phyloP scores from a whole-genome alignment of 805 yeast species.

The Yamadazyma olivae region DNA sequence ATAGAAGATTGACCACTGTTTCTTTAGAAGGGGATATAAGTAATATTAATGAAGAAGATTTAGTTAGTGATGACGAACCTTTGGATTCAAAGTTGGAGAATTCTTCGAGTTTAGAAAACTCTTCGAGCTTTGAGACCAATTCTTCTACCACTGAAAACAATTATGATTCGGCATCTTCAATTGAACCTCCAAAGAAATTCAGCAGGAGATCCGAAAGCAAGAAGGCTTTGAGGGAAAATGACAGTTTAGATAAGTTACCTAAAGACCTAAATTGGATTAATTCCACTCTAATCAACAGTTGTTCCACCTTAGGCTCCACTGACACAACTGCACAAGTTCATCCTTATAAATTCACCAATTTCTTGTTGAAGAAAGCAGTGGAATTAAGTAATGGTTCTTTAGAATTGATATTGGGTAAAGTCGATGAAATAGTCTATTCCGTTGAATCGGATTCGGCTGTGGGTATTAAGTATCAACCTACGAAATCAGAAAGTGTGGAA shows the following conservation, averaged over 20 bases:
- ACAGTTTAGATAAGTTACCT: constrained; percentile 40
- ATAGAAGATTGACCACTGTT: constrained; percentile 81
- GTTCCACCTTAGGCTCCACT: constrained; percentile 78
- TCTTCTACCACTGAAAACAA: constrained; percentile 1
- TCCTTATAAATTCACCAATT: constrained; percentile 91
- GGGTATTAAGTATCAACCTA: constrained; percentile 66
- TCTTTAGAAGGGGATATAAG: constrained; percentile 80
- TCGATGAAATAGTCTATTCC: constrained; percentile 59
- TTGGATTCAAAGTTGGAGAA: constrained; percentile 14
- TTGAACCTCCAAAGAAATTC: constrained; percentile 35
- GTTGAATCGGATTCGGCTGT: constrained; percentile 64
- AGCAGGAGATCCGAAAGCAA: constrained; percentile 22
- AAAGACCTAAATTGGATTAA: constrained; percentile 74
- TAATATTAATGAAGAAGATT: constrained; percentile 22
- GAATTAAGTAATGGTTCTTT: constrained; percentile 67
- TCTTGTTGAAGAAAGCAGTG: constrained; percentile 72
- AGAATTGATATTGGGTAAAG: constrained; percentile 84
- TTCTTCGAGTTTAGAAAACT: constrained; percentile 15
- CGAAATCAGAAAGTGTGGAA: constrained; percentile 25
- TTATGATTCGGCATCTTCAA: constrained; percentile 5
- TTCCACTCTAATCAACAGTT: constrained; percentile 58
- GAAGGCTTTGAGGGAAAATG: constrained; percentile 2
- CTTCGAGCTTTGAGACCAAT: background rate
- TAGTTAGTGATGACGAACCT: constrained; percentile 19
- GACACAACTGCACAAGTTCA: constrained; percentile 96